Conservation (phyloP, 2,329 filamentous ascomycete species). For the Colletotrichum melonis region DNA sequence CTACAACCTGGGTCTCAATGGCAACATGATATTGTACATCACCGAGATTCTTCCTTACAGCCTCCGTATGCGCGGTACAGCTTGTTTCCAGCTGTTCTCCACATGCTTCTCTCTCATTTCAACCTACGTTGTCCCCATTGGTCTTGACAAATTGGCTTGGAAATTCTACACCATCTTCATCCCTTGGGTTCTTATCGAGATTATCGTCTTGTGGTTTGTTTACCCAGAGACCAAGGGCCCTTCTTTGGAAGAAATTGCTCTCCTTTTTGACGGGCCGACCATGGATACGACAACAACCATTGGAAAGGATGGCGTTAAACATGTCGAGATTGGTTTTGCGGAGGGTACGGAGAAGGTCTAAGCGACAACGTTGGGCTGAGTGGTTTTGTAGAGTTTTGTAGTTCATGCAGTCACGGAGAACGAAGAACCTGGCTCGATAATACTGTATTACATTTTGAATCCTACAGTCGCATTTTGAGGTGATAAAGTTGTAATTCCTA, state of each 20-base stretch:
- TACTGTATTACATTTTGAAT: no score
- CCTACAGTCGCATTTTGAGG: no score
- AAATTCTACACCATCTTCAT: slow-evolving; percentile 54
- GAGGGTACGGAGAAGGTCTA: background rate
- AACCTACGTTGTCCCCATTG: slow-evolving; percentile 54
- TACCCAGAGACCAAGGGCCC: slow-evolving; percentile 48
- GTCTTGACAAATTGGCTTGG: slow-evolving; percentile 50
- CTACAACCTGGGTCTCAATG: slow-evolving; percentile 40
- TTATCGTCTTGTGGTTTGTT: slow-evolving; percentile 50
- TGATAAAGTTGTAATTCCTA: no score
- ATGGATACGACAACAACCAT: background rate
- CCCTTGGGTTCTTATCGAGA: slow-evolving; percentile 42
- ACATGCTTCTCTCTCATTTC: slow-evolving; percentile 43
- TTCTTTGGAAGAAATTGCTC: slow-evolving; percentile 44
- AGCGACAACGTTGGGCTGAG: no score
- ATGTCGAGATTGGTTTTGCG: background rate
- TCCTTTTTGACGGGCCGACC: slow-evolving; percentile 41
- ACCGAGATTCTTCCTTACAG: slow-evolving; percentile 43
- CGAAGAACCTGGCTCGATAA: no score
- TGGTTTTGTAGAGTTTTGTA: no score
- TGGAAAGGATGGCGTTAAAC: background rate
- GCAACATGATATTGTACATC: slow-evolving; percentile 35
- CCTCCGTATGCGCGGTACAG: slow-evolving; percentile 32
- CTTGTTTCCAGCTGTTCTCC: slow-evolving; percentile 20
- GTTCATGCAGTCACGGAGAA: no score